Evolutionary conservation across 768 basidiomycete species (phyloP), one percentile per base, ranked within the genome.

Genomic region (Rhodotorula kratochvilovae): DNA sequence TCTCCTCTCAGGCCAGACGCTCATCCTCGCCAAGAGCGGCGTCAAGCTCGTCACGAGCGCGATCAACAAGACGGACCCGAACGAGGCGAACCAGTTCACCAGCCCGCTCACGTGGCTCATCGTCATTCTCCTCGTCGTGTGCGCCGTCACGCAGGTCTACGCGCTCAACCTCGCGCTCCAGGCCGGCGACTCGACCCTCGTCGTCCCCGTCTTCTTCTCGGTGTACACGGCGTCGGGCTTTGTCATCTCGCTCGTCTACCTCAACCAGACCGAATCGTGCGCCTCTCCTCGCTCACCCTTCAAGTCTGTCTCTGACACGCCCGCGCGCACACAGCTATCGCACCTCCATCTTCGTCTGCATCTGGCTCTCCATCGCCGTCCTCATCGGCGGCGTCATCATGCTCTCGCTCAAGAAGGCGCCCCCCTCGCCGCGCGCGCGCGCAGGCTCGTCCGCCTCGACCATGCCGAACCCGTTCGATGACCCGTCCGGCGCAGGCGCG

Each of bases 191-290:
- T 68, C 65, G n/a, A 69, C 72, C 7, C 48, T 70, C 19, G 56
- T 50, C 27, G 93, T 96, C 0, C 94, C 95, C 0, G 88, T 94
- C 23, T 96, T 97, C 79, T 97, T 95, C 78, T 92, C 92, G 17
- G 87, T 92, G 17, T 94, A 35, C 54, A 58, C 43, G n/a, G 63
- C 31, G 15, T 61, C 16, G 50, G 86, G 85, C 27, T 88, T 88
- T 81, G 5, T 50, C 33, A 90, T 72, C 48, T 36, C 59, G 39
- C 17, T 43, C 39, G 36, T 59, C 58, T 43, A 43, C 58, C 39
- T 59, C 36, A n/a, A 66, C 35, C 17, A 61, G 13, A 78, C 89
- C 68, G 83, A 89, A 76, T 88, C 87, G 17, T 80, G 88, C 76
- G 80, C 92, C 92, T 78, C 62, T 42, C 42, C 15, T 35, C 5